A percentile compares a stretch with the other conserved stretches of the same genome.
These are phyloP conservation scores for Lasiodiplodia sp. DNA, from an alignment of 2,329 filamentous ascomycete genomes.

Conservation along the genomic window DNA sequence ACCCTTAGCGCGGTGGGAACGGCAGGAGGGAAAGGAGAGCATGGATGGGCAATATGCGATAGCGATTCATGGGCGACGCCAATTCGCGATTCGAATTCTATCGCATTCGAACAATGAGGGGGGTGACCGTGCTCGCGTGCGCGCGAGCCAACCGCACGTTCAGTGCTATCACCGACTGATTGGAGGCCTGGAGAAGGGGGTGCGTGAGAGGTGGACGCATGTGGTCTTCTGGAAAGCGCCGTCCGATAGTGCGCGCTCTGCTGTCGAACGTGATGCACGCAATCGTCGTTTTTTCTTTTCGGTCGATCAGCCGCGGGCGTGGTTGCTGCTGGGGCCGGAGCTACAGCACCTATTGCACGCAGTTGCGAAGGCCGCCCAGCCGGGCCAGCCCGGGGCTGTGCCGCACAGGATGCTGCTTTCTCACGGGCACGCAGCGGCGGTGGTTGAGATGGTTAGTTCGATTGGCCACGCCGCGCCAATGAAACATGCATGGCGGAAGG, in stretches of 20 bases:
- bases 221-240: constrained; percentile 16
- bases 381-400: constrained; percentile 1
- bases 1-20: neutral
- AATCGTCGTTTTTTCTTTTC: neutral
- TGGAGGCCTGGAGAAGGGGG: neutral
- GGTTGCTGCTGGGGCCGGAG: neutral
- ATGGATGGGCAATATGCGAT: constrained; percentile 1
- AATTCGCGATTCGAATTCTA: constrained; percentile 5
- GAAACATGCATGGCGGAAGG: constrained; percentile 21
- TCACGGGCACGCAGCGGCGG: constrained; percentile 2
- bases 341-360: neutral
- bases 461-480: constrained; percentile 16
- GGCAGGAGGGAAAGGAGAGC: neutral
- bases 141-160: neutral
- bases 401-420: constrained; percentile 4
- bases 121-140: constrained; percentile 1
- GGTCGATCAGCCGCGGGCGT: too few relatives aligned
- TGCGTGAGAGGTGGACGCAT: neutral
- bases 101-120: constrained; percentile 2
- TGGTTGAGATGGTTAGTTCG: neutral
- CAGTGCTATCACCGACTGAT: neutral
- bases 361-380: neutral
- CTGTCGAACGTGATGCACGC: neutral
- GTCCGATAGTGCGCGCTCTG: neutral
- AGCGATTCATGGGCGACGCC: constrained; percentile 1